A percentile compares a stretch with the other conserved stretches of the same genome.
phyloP scores from a whole-genome alignment of 2,329 filamentous ascomycete genomes.

The Fonsecaea pugnacius region DNA sequence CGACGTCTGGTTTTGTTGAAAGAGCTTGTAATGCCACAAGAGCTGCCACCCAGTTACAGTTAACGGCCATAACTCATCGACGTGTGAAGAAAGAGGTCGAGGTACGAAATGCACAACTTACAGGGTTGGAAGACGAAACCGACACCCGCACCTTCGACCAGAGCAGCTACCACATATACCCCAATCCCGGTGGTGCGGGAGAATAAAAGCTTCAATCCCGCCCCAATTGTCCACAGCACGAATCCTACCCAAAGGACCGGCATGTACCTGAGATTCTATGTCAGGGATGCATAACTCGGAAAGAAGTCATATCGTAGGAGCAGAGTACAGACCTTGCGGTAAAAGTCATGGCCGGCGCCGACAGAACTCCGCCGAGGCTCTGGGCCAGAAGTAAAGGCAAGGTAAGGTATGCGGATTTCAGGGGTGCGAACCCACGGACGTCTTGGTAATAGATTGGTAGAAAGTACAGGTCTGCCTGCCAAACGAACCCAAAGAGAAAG shows the following conservation, averaged over 20 bases:
- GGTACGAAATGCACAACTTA: conserved; percentile 3
- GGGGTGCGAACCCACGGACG: conserved; percentile 51
- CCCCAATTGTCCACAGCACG: conserved; percentile 56
- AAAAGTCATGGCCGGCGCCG: neutral
- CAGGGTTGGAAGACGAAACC: conserved; percentile 59
- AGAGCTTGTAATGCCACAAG: conserved; percentile 64
- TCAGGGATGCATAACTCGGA: conserved; percentile 62
- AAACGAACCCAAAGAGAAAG: conserved; percentile 64
- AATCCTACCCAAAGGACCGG: conserved; percentile 60
- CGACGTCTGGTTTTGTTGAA: conserved; percentile 60
- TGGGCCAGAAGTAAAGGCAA: conserved; percentile 58
- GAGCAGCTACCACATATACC: conserved; percentile 56
- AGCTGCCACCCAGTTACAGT: conserved; percentile 37
- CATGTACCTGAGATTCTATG: conserved; percentile 59
- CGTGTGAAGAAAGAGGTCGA: neutral
- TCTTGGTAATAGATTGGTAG: conserved; percentile 67
- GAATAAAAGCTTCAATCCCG: conserved; percentile 59
- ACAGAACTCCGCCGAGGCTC: conserved; percentile 32
- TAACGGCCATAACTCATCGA: neutral
- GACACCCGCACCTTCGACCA: conserved; percentile 58
- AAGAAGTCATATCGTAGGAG: neutral
- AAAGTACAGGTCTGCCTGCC: conserved; percentile 65
- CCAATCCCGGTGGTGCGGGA: conserved; percentile 50
- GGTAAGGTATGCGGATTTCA: conserved; percentile 58
- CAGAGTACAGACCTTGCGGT: neutral